Evolutionary conservation across 1,139 yeast genomes (phyloP).

Genomic region (Geotrichum citri-aurantii): DNA sequence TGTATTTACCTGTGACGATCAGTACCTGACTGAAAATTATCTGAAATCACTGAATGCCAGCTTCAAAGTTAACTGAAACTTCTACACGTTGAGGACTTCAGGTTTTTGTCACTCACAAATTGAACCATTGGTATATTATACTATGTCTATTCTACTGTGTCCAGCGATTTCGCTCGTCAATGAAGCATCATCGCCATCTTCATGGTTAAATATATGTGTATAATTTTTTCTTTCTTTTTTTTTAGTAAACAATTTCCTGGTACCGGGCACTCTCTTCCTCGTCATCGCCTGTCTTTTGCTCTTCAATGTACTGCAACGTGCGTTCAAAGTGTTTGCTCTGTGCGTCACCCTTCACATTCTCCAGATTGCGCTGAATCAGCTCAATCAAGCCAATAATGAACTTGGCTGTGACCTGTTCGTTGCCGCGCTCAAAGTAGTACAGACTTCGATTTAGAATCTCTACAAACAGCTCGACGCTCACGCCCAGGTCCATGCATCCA

Average conservation of each 20-base stretch:
- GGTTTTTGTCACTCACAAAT: background rate
- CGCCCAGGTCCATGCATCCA: slow-evolving; percentile 80
- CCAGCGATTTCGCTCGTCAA: background rate
- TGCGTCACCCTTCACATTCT: slow-evolving; percentile 37
- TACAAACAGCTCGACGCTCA: slow-evolving; percentile 73
- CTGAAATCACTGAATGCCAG: background rate
- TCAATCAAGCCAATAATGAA: slow-evolving; percentile 84
- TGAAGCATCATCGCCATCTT: background rate
- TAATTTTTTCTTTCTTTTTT: background rate
- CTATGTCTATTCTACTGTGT: background rate
- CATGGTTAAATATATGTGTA: background rate
- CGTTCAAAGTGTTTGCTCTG: slow-evolving; percentile 55
- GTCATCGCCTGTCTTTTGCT: slow-evolving; percentile 60
- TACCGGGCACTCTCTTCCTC: slow-evolving; percentile 38
- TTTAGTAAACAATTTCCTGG: slow-evolving; percentile 43
- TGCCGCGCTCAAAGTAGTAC: slow-evolving; percentile 80
- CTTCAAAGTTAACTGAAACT: background rate
- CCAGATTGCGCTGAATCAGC: slow-evolving; percentile 68
- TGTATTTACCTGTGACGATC: background rate
- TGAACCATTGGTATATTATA: background rate
- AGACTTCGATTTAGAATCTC: slow-evolving; percentile 83
- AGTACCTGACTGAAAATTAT: background rate
- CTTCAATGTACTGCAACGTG: slow-evolving; percentile 58
- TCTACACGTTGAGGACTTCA: background rate
- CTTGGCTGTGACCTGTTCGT: slow-evolving; percentile 58